Evolutionary conservation across 805 yeast species (phyloP), one percentile per base, ranked within the genome.

Genomic region (Hanseniaspora lindneri): DNA sequence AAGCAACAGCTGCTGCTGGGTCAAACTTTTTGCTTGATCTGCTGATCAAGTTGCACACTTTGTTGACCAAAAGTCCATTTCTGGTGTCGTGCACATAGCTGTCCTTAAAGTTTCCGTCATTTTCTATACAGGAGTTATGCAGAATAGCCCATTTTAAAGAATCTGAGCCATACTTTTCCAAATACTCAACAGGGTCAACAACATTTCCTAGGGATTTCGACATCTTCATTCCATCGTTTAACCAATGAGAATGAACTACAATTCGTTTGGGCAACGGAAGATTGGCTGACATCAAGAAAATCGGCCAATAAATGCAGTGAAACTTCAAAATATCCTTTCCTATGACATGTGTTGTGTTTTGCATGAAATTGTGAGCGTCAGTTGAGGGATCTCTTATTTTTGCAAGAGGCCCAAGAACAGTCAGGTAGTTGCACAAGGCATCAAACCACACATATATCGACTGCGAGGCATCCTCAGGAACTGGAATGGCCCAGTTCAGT

Each of bases 391-490:
- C 49, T 20, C 60, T 54, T 2, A 81, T 79, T 42, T 73, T 83
- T 14, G 4, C 9, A 16, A 46, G 9, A 17, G 43, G 25, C 2
- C 84, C 85, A 2, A 76, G 66, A 1, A 85, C 73, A 1, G 96
- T 83, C 4, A 86, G 48, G 59, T 92, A 92, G 62, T 87, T 92
- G 39, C 82, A 71, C 39, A 92, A 69, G 0, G 98, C 98, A 66
- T 92, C 98, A 52, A 92, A 80, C 98, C 98, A 92, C 14, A 92
- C 98, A 58, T 92, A 92, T 47, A 92, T 78, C 41, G 74, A 80
- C 60, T 89, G 97, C 0, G 78, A 57, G 0, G 71, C 65, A 58
- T 88, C 95, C 20, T 71, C 69, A 1, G 98, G 97, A 1, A 89
- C 96, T 6, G 75, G 75, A 23, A 92, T 80, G 0, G 96, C 96